phyloP scores from a whole-genome alignment of 306 rosid species.

The Parietaria judaica region DNA sequence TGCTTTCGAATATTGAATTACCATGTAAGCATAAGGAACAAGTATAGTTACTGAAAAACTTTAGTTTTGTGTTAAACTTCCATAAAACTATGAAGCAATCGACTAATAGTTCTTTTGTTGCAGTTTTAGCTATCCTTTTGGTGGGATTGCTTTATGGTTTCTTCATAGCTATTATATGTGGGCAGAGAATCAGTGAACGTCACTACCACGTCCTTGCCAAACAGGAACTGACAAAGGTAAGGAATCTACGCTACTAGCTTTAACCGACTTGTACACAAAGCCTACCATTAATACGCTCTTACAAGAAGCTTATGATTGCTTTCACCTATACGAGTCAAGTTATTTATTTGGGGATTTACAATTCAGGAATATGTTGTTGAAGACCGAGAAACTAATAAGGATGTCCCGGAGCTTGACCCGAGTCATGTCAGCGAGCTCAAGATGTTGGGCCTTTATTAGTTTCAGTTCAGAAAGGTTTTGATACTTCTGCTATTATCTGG shows the following conservation, averaged over 20 bases:
- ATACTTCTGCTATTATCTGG: constrained; percentile 12
- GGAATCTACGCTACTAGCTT: not conserved
- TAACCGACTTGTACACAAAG: not conserved
- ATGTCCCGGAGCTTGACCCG: constrained; percentile 81
- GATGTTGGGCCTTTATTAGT: constrained; percentile 90
- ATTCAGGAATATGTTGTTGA: constrained; percentile 90
- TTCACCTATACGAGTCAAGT: no score
- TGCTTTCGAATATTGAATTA: not conserved
- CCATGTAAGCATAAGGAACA: not conserved
- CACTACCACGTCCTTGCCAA: constrained; percentile 98
- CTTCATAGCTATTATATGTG: constrained; percentile 97
- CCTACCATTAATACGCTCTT: constrained; percentile 1
- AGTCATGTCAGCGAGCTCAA: constrained; percentile 83
- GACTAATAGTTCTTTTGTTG: constrained; percentile 19
- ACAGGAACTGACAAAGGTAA: constrained; percentile 91
- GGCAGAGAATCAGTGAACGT: constrained; percentile 94
- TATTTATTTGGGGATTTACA: constrained; percentile 5
- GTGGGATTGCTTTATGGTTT: constrained; percentile 98
- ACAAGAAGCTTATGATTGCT: not conserved
- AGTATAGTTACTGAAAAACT: not conserved
- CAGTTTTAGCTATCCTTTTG: constrained; percentile 88
- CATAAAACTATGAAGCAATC: no score
- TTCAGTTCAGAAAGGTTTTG: constrained; percentile 15
- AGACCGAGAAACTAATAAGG: constrained; percentile 53
- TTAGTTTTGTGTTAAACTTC: no score